phyloP scores from a whole-genome alignment of 805 yeast species.

The Kurtzmaniella cleridarum region DNA sequence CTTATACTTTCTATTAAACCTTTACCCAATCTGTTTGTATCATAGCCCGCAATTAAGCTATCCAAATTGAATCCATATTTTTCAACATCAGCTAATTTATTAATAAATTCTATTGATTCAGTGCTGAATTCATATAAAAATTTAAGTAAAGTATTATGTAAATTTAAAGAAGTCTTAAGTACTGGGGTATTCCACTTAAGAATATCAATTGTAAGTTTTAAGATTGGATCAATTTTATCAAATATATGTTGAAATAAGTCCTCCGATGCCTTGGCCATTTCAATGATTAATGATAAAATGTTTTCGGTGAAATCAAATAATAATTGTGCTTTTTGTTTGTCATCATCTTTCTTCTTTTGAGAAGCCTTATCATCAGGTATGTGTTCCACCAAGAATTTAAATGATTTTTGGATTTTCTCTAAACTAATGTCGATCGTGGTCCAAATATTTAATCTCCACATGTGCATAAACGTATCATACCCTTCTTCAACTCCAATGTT shows the following conservation, averaged over 20 bases:
- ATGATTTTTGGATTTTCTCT: slow-evolving; percentile 44
- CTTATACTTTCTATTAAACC: slow-evolving; percentile 38
- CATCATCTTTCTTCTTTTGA: slow-evolving; percentile 17
- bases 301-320: slow-evolving; percentile 70
- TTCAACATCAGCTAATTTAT: slow-evolving; percentile 14
- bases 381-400: slow-evolving; percentile 33
- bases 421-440: slow-evolving; percentile 49
- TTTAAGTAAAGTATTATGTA: slow-evolving; percentile 51
- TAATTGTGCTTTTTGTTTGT: slow-evolving; percentile 42
- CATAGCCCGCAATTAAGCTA: slow-evolving; percentile 1
- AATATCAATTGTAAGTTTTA: slow-evolving; percentile 32
- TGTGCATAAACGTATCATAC: slow-evolving; percentile 64
- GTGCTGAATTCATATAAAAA: slow-evolving; percentile 56
- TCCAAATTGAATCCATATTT: slow-evolving; percentile 11
- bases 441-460: slow-evolving; percentile 81
- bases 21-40: slow-evolving; percentile 22
- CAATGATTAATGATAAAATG: slow-evolving; percentile 60
- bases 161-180: slow-evolving; percentile 34
- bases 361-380: slow-evolving; percentile 10
- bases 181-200: slow-evolving; percentile 29
- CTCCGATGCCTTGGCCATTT: slow-evolving; percentile 59
- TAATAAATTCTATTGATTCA: slow-evolving; percentile 51
- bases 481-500: slow-evolving; percentile 85
- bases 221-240: slow-evolving; percentile 33
- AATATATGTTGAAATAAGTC: slow-evolving; percentile 45